Conservation (phyloP, 768 basidiomycete genomes). For the Lentinula guzmanii region DNA sequence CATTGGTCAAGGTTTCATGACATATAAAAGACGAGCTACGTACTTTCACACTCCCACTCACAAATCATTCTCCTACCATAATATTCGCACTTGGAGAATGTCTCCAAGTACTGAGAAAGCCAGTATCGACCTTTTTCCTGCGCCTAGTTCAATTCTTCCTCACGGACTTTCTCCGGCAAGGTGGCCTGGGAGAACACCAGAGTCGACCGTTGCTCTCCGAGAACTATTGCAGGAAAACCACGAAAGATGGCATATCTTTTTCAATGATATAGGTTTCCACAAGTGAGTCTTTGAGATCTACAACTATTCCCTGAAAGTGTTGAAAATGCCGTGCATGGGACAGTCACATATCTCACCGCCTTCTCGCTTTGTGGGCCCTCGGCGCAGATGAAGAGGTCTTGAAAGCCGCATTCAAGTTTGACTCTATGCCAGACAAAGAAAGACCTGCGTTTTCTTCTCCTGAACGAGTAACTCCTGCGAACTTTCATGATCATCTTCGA, state of each 20-base stretch:
- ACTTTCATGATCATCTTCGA: slow-evolving; percentile 50
- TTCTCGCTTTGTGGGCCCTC: slow-evolving; percentile 53
- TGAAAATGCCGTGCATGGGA: no score
- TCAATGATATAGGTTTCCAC: slow-evolving; percentile 40
- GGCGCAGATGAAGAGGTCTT: slow-evolving; percentile 42
- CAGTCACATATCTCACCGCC: slow-evolving; percentile 54
- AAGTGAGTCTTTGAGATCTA: slow-evolving; percentile 29
- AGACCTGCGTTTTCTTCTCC: slow-evolving; percentile 37
- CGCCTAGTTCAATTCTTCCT: neutral
- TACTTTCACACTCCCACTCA: neutral
- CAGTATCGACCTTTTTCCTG: neutral
- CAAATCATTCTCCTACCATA: neutral
- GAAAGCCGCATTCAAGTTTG: slow-evolving; percentile 28
- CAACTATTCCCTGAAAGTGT: neutral
- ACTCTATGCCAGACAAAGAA: slow-evolving; percentile 25
- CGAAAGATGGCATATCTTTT: slow-evolving; percentile 40
- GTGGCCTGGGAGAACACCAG: slow-evolving; percentile 11
- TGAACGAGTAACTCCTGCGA: slow-evolving; percentile 34
- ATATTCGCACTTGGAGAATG: neutral
- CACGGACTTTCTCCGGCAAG: neutral
- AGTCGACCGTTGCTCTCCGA: slow-evolving; percentile 22
- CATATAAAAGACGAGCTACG: neutral
- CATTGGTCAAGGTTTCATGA: neutral
- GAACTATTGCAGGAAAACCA: slow-evolving; percentile 43
- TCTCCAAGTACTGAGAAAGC: neutral